Evolutionary conservation across 179 eudicot genomes (phyloP).

Genomic region (Vitellaria paradoxa): DNA sequence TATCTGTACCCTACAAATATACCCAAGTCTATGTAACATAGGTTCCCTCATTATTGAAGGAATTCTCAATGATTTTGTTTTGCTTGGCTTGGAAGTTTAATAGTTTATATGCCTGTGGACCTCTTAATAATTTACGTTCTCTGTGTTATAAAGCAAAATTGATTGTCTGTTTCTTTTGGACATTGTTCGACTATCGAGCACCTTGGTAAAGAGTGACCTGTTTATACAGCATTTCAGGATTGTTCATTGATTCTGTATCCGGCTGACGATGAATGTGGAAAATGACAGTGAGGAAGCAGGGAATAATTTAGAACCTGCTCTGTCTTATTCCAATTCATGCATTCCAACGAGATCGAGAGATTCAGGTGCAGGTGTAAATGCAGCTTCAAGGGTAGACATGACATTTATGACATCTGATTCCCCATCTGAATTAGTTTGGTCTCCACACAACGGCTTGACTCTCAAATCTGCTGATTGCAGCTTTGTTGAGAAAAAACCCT

Average conservation of each 20-base stretch:
- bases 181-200: neutral
- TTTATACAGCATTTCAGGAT: constrained; percentile 15
- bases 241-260: neutral
- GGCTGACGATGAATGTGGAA: constrained; percentile 25
- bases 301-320: constrained; percentile 30
- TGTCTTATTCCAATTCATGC: constrained; percentile 22
- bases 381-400: constrained; percentile 39
- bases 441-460: constrained; percentile 48
- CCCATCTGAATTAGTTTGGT: constrained; percentile 64
- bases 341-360: constrained; percentile 21
- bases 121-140: too few relatives aligned
- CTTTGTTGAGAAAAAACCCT: constrained; percentile 21
- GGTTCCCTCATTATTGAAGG: too few relatives aligned
- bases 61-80: too few relatives aligned
- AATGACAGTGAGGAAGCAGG: constrained; percentile 20
- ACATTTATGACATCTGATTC: constrained; percentile 40
- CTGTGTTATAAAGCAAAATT: neutral
- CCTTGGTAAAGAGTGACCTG: neutral
- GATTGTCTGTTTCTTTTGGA: neutral
- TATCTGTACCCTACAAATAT: too few relatives aligned
- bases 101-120: neutral
- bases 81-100: neutral
- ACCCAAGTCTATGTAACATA: too few relatives aligned
- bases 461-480: constrained; percentile 41
- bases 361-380: constrained; percentile 81